Percentiles rank a stretch among this genome's conserved stretches.
phyloP scores from a whole-genome alignment of 352 stramenopile genomes.

The Aphanomyces invadans region DNA sequence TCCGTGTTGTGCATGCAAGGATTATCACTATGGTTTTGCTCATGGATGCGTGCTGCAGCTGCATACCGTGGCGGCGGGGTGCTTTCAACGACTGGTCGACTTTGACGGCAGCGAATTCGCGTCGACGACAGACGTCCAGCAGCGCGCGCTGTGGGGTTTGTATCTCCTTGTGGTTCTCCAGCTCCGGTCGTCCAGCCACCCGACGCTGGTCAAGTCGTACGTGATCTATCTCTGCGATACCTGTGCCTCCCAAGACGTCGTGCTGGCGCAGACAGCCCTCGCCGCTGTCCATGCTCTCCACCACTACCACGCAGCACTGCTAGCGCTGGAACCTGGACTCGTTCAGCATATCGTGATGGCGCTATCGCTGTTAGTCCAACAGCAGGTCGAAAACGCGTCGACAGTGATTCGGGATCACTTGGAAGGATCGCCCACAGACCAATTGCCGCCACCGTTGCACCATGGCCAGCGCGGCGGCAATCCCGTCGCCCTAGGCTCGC shows the following conservation, averaged over 20 bases:
- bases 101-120: slow-evolving; percentile 64
- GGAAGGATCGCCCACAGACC: slow-evolving; percentile 31
- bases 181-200: slow-evolving; percentile 35
- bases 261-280: slow-evolving; percentile 67
- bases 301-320: slow-evolving; percentile 63
- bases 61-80: slow-evolving; percentile 58
- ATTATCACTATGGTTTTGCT: background rate
- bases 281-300: slow-evolving; percentile 72
- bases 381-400: slow-evolving; percentile 81
- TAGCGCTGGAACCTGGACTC: slow-evolving; percentile 53
- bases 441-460: background rate
- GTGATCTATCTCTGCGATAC: slow-evolving; percentile 75
- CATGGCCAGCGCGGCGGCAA: background rate
- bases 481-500: background rate
- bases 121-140: slow-evolving; percentile 54
- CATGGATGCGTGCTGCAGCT: too few species aligned
- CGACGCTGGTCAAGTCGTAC: slow-evolving; percentile 58
- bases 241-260: slow-evolving; percentile 64
- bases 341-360: slow-evolving; percentile 83
- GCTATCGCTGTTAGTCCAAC: slow-evolving; percentile 73
- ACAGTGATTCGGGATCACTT: slow-evolving; percentile 79
- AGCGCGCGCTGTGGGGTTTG: slow-evolving; percentile 67
- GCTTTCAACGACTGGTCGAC: slow-evolving; percentile 65
- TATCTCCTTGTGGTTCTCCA: slow-evolving; percentile 73
- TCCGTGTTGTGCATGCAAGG: too few species aligned